phyloP scores from a whole-genome alignment of 1,284 basidiomycete species.

The Tylopilus sp. region DNA sequence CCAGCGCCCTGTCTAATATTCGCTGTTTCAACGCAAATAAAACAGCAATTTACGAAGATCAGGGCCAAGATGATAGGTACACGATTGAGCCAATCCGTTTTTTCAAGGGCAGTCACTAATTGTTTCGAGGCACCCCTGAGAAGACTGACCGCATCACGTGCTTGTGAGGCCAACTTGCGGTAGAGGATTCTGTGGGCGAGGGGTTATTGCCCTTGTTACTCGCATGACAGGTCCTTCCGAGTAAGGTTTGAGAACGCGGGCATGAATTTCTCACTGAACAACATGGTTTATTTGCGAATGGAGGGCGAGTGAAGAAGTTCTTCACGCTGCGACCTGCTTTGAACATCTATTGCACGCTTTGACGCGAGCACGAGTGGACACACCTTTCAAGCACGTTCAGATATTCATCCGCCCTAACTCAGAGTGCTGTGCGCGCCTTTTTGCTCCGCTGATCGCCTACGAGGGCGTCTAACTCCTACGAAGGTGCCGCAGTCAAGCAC shows the following conservation, averaged over 20 bases:
- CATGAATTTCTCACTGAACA: conserved; percentile 65
- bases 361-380: conserved; percentile 65
- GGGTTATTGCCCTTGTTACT: conserved; percentile 13
- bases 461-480: conserved; percentile 70
- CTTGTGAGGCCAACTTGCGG: conserved; percentile 76
- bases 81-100: conserved; percentile 93
- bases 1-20: conserved; percentile 77
- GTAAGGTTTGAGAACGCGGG: conserved; percentile 46
- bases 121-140: conserved; percentile 85
- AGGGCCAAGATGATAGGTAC: conserved; percentile 84
- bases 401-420: conserved; percentile 61
- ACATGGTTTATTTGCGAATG: conserved; percentile 53
- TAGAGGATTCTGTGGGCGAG: conserved; percentile 76
- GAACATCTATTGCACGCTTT: conserved; percentile 76
- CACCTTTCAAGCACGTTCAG: conserved; percentile 61
- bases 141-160: conserved; percentile 83
- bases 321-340: conserved; percentile 66
- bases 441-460: conserved; percentile 76
- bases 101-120: conserved; percentile 87
- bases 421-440: conserved; percentile 62
- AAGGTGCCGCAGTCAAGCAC: conserved; percentile 1
- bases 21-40: conserved; percentile 90
- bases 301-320: conserved; percentile 69
- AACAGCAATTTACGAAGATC: conserved; percentile 86
- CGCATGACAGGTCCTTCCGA: neutral